Conservation (phyloP, 352 stramenopile genomes). For the Phytophthora multivora region DNA sequence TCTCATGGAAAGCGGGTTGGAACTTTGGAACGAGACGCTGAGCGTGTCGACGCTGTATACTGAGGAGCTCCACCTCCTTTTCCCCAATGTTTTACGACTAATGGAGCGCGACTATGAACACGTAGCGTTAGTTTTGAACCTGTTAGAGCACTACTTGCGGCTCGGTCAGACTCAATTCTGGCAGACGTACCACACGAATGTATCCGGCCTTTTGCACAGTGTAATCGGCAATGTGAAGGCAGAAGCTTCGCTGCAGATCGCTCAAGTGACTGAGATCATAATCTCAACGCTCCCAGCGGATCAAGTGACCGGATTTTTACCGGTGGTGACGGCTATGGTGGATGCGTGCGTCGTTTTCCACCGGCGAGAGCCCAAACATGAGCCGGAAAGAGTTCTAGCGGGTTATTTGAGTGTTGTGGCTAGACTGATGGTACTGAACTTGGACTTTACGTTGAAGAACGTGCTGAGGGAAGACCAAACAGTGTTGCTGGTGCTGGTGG, state of each 20-base stretch:
- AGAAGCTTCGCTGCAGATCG: slow-evolving; percentile 67
- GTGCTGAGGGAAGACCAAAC: slow-evolving; percentile 46
- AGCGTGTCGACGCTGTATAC: slow-evolving; percentile 59
- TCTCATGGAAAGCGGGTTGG: slow-evolving; percentile 82
- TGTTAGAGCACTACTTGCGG: slow-evolving; percentile 71
- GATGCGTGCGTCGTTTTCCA: slow-evolving; percentile 51
- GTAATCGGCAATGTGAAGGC: slow-evolving; percentile 75
- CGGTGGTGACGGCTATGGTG: slow-evolving; percentile 51
- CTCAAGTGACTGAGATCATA: slow-evolving; percentile 49
- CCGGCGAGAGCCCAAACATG: slow-evolving; percentile 39
- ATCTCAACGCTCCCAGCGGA: slow-evolving; percentile 42
- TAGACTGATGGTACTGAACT: slow-evolving; percentile 51
- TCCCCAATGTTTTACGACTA: slow-evolving; percentile 62
- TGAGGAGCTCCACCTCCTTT: slow-evolving; percentile 69
- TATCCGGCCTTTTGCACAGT: slow-evolving; percentile 46
- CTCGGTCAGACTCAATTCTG: slow-evolving; percentile 68
- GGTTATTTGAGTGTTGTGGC: slow-evolving; percentile 67
- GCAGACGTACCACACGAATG: slow-evolving; percentile 57
- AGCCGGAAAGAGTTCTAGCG: slow-evolving; percentile 66
- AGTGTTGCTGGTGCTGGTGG: slow-evolving; percentile 47
- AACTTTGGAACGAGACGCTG: slow-evolving; percentile 71
- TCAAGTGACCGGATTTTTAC: slow-evolving; percentile 38
- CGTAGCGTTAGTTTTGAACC: slow-evolving; percentile 53
- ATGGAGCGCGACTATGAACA: slow-evolving; percentile 86
- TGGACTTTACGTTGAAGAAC: slow-evolving; percentile 50